These are phyloP conservation scores for Taiozyma onychis DNA, from an alignment of 1,139 yeast genomes.

Conservation along the genomic window DNA sequence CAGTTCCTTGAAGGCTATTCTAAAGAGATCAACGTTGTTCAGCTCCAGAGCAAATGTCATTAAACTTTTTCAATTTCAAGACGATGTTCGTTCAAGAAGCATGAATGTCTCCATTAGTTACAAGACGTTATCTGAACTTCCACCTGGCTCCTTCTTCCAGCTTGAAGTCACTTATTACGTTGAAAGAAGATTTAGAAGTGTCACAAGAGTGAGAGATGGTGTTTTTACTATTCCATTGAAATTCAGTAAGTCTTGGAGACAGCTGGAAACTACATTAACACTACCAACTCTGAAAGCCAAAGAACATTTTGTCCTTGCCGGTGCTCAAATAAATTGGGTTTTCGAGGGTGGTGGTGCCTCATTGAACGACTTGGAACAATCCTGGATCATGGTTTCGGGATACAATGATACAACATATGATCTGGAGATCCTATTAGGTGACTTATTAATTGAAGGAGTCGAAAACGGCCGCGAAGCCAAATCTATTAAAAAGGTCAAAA, in stretches of 20 bases:
- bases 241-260: slow-evolving; percentile 16
- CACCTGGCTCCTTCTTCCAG: slow-evolving; percentile 14
- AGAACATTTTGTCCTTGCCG: slow-evolving; percentile 26
- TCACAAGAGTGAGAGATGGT: slow-evolving; percentile 19
- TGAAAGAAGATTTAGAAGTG: slow-evolving; percentile 25
- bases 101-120: slow-evolving; percentile 24
- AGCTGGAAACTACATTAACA: slow-evolving; percentile 13
- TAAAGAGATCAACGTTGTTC: slow-evolving; percentile 4
- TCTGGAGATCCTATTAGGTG: slow-evolving; percentile 23
- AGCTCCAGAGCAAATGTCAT: slow-evolving; percentile 10
- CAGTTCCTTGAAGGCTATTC: slow-evolving; percentile 21
- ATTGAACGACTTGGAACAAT: slow-evolving; percentile 18
- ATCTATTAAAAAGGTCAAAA: slow-evolving; percentile 5
- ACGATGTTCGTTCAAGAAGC: slow-evolving; percentile 22
- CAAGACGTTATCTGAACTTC: slow-evolving; percentile 15
- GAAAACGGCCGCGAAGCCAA: not conserved
- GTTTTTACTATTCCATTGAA: slow-evolving; percentile 12
- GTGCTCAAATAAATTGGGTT: slow-evolving; percentile 23
- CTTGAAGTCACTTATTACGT: slow-evolving; percentile 26
- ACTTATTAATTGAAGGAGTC: slow-evolving; percentile 19
- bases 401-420: slow-evolving; percentile 6
- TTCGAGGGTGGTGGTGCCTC: slow-evolving; percentile 13
- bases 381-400: slow-evolving; percentile 26
- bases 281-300: slow-evolving; percentile 22
- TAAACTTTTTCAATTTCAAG: slow-evolving; percentile 22